phyloP scores from a whole-genome alignment of 495 filamentous ascomycete species.

The Platismatia glauca region DNA sequence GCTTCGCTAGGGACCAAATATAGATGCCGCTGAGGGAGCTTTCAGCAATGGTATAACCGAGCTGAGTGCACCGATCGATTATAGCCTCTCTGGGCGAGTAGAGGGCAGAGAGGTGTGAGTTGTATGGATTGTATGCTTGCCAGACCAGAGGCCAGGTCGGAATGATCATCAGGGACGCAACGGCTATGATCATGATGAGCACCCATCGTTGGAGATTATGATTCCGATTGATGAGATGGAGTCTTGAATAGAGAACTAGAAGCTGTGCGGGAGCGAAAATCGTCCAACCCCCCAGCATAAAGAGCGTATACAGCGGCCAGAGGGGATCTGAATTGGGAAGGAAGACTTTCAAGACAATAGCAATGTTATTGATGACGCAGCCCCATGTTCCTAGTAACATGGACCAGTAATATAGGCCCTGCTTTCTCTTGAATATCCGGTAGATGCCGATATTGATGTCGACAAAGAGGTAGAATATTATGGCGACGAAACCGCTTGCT shows the following conservation, averaged over 20 bases:
- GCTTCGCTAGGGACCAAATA: constrained; percentile 32
- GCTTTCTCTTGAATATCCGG: constrained; percentile 32
- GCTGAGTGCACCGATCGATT: constrained; percentile 31
- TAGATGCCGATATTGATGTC: constrained; percentile 36
- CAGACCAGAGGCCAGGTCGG: constrained; percentile 44
- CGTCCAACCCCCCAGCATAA: constrained; percentile 28
- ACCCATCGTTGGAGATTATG: constrained; percentile 23
- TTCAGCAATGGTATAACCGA: constrained; percentile 39
- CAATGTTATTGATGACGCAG: constrained; percentile 25
- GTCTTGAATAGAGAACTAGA: constrained; percentile 35
- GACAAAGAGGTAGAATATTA: constrained; percentile 33
- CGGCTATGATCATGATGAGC: constrained; percentile 31
- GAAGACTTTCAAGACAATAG: constrained; percentile 30
- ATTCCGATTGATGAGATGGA: constrained; percentile 32
- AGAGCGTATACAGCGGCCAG: constrained; percentile 26
- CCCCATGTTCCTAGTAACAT: constrained; percentile 29
- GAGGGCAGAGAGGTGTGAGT: constrained; percentile 19
- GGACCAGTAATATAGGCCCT: constrained; percentile 40
- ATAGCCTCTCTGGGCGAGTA: constrained; percentile 29
- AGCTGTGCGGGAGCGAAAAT: constrained; percentile 38
- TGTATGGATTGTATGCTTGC: constrained; percentile 33
- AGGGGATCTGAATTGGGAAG: constrained; percentile 26
- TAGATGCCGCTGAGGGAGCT: constrained; percentile 41
- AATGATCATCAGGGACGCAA: constrained; percentile 27
- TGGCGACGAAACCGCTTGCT: constrained; percentile 27